Evolutionary conservation across 2,329 filamentous ascomycete species (phyloP), one percentile per base, ranked within the genome.

Genomic region (Coniochaeta hoffmannii): DNA sequence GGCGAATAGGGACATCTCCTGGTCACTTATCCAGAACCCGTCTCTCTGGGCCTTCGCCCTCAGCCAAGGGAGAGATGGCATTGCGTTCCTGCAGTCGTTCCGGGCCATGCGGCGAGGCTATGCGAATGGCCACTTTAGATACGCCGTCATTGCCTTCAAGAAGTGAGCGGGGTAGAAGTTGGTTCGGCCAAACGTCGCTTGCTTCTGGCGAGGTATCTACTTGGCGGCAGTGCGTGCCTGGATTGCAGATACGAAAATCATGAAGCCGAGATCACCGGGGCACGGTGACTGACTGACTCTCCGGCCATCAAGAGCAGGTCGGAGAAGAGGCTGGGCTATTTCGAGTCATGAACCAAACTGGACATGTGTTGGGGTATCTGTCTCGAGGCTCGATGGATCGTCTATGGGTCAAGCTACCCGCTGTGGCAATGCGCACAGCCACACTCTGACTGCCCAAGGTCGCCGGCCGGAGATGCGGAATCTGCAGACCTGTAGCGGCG

Each of bases 21-120:
- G 81, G 81, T 73, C 74, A 8, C 69, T 85, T 10, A 74, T 85
- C 15, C 80, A 83, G 58, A 83, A 79, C 26, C 81, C 81, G 0
- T 76, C 79, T 2, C 72, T 85, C 8, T 84, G 81, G 81, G 77
- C 80, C 0, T 83, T 84, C 59, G 81, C 81, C 4, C 75, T 83
- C 41, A 77, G 78, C 22, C 81, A 84, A 61, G 81, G 81, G 11
- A 69, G 81, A 52, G 81, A 85, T 59, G 81, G 80, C 2, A 75
- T 85, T 41, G 79, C 81, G 4, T 85, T 84, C 60, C 66, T 85
- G 56, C 80, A 84, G 64, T 77, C 81, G 1, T 85, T 85, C 68
- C 73, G 80, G 15, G 80, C 81, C 7, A 84, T 84, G 81, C 71
- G 80, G 58, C 71, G 81, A 56, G 81, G 81, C 0, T 84, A 83